phyloP scores from a whole-genome alignment of 108 stramenopile genomes.

The Pelagomonas calceolata region DNA sequence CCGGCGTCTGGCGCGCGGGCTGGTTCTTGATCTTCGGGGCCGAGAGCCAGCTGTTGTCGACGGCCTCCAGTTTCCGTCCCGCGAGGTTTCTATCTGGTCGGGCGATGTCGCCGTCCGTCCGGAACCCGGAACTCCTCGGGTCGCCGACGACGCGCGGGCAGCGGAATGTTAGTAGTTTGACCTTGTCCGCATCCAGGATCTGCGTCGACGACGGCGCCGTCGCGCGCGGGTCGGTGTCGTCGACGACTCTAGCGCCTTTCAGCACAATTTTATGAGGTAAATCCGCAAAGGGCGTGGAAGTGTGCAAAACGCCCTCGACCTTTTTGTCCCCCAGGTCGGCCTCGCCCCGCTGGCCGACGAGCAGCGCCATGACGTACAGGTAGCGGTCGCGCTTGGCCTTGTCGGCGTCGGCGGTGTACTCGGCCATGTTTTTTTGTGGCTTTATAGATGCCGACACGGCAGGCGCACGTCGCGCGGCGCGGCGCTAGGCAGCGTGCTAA shows the following conservation, averaged over 20 bases:
- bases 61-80: not conserved
- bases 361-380: not conserved
- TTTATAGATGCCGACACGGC: too few relatives aligned
- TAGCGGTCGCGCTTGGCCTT: not conserved
- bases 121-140: not conserved
- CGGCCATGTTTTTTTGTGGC: too few relatives aligned
- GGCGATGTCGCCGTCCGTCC: not conserved
- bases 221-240: too few relatives aligned
- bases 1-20: not conserved
- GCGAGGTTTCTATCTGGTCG: not conserved
- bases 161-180: not conserved
- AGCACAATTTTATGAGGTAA: not conserved
- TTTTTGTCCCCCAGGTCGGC: not conserved
- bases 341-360: not conserved
- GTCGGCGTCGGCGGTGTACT: too few relatives aligned
- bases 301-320: not conserved
- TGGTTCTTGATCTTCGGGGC: not conserved
- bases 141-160: not conserved
- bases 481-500: too few relatives aligned
- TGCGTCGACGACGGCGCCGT: not conserved
- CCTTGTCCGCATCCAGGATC: not conserved
- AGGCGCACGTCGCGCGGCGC: too few relatives aligned
- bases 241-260: not conserved
- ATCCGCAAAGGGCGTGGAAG: not conserved
- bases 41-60: not conserved